Conservation (phyloP, 2,329 filamentous ascomycete species). For the Lachnellula subtilissima region DNA sequence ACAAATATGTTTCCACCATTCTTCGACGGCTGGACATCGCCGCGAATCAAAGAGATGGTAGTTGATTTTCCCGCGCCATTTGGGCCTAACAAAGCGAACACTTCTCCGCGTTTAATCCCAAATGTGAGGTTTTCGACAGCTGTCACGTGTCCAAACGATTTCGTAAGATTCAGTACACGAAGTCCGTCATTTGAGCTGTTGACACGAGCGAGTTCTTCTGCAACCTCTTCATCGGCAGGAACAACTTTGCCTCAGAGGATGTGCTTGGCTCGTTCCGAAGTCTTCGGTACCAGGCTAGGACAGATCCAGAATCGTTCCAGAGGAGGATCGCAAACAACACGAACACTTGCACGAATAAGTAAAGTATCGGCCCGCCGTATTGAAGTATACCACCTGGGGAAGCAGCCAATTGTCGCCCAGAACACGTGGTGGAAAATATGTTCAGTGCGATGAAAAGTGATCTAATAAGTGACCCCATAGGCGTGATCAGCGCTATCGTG, state of each 20-base stretch:
- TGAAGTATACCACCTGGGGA: conserved; percentile 67
- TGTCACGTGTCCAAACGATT: conserved; percentile 68
- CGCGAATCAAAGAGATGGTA: conserved; percentile 81
- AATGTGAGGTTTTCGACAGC: conserved; percentile 90
- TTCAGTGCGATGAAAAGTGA: conserved; percentile 76
- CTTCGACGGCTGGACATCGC: conserved; percentile 69
- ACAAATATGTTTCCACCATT: conserved; percentile 71
- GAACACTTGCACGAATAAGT: conserved; percentile 69
- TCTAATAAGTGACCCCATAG: conserved; percentile 70
- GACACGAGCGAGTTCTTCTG: conserved; percentile 59
- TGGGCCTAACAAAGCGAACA: conserved; percentile 84
- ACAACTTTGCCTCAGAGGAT: conserved; percentile 3
- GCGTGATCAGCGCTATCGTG: conserved; percentile 67
- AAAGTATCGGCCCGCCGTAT: conserved; percentile 82
- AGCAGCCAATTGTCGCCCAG: conserved; percentile 54
- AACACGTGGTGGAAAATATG: conserved; percentile 75
- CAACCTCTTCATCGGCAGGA: conserved; percentile 47
- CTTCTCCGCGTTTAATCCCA: conserved; percentile 71
- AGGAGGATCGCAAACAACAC: conserved; percentile 68
- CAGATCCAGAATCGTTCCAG: conserved; percentile 74
- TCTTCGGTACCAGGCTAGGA: conserved; percentile 48
- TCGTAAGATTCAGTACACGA: conserved; percentile 74
- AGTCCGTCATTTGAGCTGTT: conserved; percentile 50
- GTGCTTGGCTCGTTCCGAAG: conserved; percentile 18
- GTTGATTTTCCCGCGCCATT: conserved; percentile 92